Evolutionary conservation across 768 basidiomycete genomes (phyloP).

Genomic region (Mycena venus): DNA sequence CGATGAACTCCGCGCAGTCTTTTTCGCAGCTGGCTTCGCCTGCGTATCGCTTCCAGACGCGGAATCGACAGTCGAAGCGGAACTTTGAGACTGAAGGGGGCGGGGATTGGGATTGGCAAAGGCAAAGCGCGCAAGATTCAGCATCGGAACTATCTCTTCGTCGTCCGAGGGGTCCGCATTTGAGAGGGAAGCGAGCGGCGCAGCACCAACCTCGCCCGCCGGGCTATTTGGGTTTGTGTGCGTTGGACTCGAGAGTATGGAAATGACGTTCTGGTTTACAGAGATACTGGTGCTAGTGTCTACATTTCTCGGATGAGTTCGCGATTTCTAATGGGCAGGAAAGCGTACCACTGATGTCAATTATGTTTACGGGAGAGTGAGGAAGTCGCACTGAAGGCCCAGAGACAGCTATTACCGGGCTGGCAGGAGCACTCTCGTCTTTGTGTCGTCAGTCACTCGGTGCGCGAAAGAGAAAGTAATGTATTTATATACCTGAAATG

Average conservation of each 20-base stretch:
- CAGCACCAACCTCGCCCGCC: background rate
- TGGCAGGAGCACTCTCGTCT: constrained; percentile 21
- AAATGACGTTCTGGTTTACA: constrained; percentile 12
- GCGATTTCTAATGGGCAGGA: background rate
- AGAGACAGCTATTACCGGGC: background rate
- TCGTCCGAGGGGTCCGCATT: constrained; percentile 36
- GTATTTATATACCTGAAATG: constrained; percentile 27
- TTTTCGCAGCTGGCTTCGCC: constrained; percentile 29
- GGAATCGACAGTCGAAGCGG: constrained; percentile 31
- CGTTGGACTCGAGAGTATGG: constrained; percentile 8
- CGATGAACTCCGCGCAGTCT: constrained; percentile 3
- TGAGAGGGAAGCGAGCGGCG: background rate
- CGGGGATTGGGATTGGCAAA: constrained; percentile 38
- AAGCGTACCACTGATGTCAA: constrained; percentile 40
- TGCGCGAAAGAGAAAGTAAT: background rate
- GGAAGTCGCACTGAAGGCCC: background rate
- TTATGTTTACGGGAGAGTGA: constrained; percentile 8
- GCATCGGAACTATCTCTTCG: constrained; percentile 39
- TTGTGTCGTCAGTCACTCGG: background rate
- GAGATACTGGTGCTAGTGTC: constrained; percentile 27
- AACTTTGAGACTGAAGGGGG: constrained; percentile 17
- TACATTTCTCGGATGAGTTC: background rate
- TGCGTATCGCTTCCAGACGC: constrained; percentile 19
- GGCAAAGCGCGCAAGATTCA: constrained; percentile 57
- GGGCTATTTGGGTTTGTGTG: background rate